Evolutionary conservation across 2,329 filamentous ascomycete genomes (phyloP).

Genomic region (Cercospora zeae-maydis): DNA sequence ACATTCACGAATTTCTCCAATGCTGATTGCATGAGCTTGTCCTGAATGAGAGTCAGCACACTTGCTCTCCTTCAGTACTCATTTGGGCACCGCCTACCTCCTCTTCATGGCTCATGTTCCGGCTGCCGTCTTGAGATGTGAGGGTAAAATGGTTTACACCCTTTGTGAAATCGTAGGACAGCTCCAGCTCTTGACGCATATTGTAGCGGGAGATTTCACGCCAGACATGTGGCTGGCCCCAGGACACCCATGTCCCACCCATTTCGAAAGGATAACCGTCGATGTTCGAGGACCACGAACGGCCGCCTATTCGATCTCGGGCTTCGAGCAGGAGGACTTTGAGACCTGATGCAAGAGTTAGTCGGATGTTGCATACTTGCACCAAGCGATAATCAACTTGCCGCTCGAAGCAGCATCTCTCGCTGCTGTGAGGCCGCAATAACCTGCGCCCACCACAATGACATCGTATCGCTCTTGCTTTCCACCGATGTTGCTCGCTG

Average conservation of each 20-base stretch:
- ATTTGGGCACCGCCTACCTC: background rate
- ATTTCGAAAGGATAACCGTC: background rate
- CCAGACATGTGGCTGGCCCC: background rate
- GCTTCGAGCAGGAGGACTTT: background rate
- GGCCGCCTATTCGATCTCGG: background rate
- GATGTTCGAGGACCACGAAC: background rate
- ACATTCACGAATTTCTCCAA: background rate
- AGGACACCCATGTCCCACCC: background rate
- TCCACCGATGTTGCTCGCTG: background rate
- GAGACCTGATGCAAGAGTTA: background rate
- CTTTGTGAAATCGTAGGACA: background rate
- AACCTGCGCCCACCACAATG: background rate
- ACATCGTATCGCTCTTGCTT: background rate
- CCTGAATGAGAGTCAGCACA: background rate
- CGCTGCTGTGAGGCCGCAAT: background rate
- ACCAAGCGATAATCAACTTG: background rate
- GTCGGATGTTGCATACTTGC: background rate
- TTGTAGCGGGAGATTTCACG: background rate
- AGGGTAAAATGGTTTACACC: background rate
- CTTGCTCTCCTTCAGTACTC: background rate
- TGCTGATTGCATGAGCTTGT: background rate
- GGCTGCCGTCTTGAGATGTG: background rate
- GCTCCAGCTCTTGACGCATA: background rate
- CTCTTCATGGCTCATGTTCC: background rate
- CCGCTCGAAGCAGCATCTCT: background rate